These are phyloP conservation scores for Hura crepitans DNA, from an alignment of 441 rosid genomes.

Conservation along the genomic window DNA sequence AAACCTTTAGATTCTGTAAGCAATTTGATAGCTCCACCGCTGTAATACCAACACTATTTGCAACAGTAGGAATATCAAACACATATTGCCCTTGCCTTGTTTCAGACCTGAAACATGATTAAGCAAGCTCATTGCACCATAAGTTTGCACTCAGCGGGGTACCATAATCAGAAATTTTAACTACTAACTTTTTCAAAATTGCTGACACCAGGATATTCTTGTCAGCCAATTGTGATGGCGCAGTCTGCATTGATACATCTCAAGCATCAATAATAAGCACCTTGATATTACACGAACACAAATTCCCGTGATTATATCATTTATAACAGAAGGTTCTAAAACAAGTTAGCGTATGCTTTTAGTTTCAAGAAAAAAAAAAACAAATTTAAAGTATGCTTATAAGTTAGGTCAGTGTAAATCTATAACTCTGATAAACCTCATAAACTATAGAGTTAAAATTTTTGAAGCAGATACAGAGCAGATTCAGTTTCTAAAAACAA, in stretches of 20 bases:
- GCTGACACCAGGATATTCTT: constrained; percentile 58
- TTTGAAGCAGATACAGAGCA: constrained; percentile 1
- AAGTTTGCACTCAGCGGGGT: not conserved
- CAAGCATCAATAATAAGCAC: constrained; percentile 25
- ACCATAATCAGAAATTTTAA: constrained; percentile 7
- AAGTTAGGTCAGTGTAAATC: not conserved
- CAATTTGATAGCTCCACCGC: constrained; percentile 49
- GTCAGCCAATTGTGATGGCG: constrained; percentile 63
- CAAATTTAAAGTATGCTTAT: no score
- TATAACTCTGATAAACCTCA: not conserved
- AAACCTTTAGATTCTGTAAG: constrained; percentile 75
- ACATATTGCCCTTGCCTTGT: constrained; percentile 67
- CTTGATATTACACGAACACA: constrained; percentile 10
- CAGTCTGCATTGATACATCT: constrained; percentile 48
- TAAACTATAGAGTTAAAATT: not conserved
- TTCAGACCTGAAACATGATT: constrained; percentile 58
- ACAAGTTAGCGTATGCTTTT: not conserved
- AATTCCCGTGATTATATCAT: not conserved
- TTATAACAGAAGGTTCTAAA: not conserved
- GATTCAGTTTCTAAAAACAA: constrained; percentile 9
- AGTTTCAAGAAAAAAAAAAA: no score
- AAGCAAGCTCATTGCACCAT: constrained; percentile 12
- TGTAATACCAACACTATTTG: constrained; percentile 57
- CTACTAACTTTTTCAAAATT: constrained; percentile 62
- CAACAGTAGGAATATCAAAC: constrained; percentile 71